Conservation (phyloP, 495 filamentous ascomycete genomes). For the Aspergillus bridgeri region DNA sequence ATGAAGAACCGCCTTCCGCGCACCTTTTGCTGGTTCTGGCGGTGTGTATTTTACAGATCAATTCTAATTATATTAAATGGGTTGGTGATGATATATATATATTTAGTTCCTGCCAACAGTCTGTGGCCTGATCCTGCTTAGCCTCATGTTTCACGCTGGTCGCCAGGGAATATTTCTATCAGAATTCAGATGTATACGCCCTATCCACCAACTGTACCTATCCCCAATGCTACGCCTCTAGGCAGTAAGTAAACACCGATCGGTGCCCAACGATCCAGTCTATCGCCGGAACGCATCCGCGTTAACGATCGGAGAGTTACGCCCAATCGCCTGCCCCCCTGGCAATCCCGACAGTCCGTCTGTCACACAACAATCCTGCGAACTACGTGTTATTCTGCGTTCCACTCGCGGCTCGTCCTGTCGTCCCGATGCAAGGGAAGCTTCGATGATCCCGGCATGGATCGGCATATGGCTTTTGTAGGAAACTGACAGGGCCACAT, state of each 20-base stretch:
- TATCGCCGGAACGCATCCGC: constrained; percentile 10
- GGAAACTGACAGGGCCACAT: not conserved
- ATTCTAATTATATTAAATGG: too few relatives aligned
- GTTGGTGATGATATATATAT: too few relatives aligned
- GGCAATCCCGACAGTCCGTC: constrained; percentile 11
- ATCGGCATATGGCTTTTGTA: too few relatives aligned
- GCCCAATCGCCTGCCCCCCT: constrained; percentile 10
- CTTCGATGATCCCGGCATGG: not conserved
- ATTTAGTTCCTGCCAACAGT: too few relatives aligned
- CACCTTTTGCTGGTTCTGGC: not conserved
- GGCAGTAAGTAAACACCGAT: not conserved
- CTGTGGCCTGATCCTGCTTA: too few relatives aligned
- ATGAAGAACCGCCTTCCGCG: not conserved
- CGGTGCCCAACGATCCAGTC: constrained; percentile 11
- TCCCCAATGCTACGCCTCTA: too few relatives aligned
- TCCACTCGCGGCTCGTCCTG: not conserved
- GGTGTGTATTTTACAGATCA: too few relatives aligned
- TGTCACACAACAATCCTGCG: constrained; percentile 9
- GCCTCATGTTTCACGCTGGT: too few relatives aligned
- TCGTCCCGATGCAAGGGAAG: not conserved
- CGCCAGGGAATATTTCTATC: too few relatives aligned
- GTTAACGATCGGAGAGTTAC: constrained; percentile 7
- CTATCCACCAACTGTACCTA: too few relatives aligned
- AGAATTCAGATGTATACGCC: too few relatives aligned
- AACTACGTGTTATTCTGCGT: constrained; percentile 12